Evolutionary conservation across 805 yeast genomes (phyloP), one percentile per base, ranked within the genome.

Genomic region (Yamadazyma takamatsuzukensis): DNA sequence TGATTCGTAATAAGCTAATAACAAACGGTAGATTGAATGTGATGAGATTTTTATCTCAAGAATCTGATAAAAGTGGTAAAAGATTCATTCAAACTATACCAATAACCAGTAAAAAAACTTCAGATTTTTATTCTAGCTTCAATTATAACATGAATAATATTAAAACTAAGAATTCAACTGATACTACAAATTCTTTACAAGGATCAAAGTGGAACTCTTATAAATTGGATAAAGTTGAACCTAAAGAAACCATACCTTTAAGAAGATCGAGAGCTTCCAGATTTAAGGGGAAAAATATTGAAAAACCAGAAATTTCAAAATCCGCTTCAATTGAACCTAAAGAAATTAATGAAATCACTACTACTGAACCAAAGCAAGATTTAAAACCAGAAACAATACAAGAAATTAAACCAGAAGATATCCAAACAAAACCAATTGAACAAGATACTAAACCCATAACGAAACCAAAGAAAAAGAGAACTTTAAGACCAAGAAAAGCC

Each of bases 401-500:
- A 21, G 32, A 26, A 15, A 11, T 23, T 4, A 16, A 18, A 24
- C n/a, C 24, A 15, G 21, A 18, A 25, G 18, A 21, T 28, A 22
- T 6, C 8, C 10, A 21, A 21, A 8, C 22, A 21, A 8, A 21
- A 21, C 22, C 22, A 11, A 11, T 11, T 8, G 22, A 21, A 11
- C 10, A 8, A 9, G 8, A 9, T 9, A 11, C 22, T 21, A 11
- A 11, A 26, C 29, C n/a, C n/a, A n/a, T n/a, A 7, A 17, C 37
- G 12, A 39, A 44, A 14, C 46, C 46, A 11, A 54, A 56, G 34
- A 57, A 60, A 39, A 57, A 89, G 60, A 77, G 93, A 64, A 72
- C 76, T 15, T 66, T 93, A 37, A 77, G 78, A 51, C 96, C 97
- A 4, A 73, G 95, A 43, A 93, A 86, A 61, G 95, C 97, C 1